phyloP scores from a whole-genome alignment of 495 filamentous ascomycete genomes.

The Xylaria longipes region DNA sequence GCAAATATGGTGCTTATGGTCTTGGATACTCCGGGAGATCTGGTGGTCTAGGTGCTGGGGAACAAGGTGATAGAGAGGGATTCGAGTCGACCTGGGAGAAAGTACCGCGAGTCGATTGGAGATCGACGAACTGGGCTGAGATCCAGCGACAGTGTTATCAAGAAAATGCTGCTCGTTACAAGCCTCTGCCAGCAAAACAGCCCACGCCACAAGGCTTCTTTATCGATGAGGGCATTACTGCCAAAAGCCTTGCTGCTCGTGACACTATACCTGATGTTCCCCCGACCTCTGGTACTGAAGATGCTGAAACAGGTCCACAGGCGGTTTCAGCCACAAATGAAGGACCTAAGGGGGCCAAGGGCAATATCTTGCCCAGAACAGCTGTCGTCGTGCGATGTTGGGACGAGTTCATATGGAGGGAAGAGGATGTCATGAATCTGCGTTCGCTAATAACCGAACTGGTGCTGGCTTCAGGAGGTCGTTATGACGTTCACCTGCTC shows the following conservation, averaged over 20 bases:
- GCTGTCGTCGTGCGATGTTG: slow-evolving; percentile 79
- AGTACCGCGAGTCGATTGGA: slow-evolving; percentile 72
- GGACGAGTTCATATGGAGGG: slow-evolving; percentile 71
- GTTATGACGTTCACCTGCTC: slow-evolving; percentile 82
- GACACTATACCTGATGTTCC: slow-evolving; percentile 25
- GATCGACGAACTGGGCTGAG: slow-evolving; percentile 74
- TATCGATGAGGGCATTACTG: slow-evolving; percentile 36
- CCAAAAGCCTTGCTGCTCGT: slow-evolving; percentile 26
- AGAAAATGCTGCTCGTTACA: slow-evolving; percentile 75
- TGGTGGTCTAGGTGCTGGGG: slow-evolving; percentile 80
- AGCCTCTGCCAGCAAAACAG: slow-evolving; percentile 43
- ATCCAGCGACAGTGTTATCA: slow-evolving; percentile 72
- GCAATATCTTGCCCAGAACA: slow-evolving; percentile 64
- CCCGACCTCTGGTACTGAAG: background rate
- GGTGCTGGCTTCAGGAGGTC: slow-evolving; percentile 74
- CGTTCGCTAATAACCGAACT: slow-evolving; percentile 79
- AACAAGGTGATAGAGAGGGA: slow-evolving; percentile 80
- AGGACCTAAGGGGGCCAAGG: slow-evolving; percentile 64
- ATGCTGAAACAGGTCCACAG: slow-evolving; percentile 30
- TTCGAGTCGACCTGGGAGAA: slow-evolving; percentile 75
- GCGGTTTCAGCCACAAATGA: slow-evolving; percentile 58
- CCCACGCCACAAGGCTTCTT: slow-evolving; percentile 53
- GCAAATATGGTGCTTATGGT: slow-evolving; percentile 87
- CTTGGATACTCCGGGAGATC: slow-evolving; percentile 77
- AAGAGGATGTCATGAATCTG: slow-evolving; percentile 73